Conservation (phyloP, 345 rosid genomes). For the Hibiscus tridactylites region DNA sequence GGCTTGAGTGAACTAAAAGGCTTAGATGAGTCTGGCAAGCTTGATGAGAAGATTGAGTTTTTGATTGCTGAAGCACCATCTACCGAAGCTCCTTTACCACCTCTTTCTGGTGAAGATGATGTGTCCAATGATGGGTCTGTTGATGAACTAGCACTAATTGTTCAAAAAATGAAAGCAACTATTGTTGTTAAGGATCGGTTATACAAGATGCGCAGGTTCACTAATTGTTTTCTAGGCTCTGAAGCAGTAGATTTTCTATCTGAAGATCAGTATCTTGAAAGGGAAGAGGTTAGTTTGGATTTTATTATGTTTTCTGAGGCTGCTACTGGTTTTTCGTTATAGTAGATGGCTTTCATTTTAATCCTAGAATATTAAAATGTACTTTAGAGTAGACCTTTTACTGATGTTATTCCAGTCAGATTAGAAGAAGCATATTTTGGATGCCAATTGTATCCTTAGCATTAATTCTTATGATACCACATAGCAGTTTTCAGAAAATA, state of each 20-base stretch:
- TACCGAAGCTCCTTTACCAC: slow-evolving; percentile 64
- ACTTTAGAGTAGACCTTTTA: no score
- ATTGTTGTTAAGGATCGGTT: slow-evolving; percentile 64
- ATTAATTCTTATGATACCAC: no score
- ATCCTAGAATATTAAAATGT: no score
- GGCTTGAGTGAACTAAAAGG: slow-evolving; percentile 47
- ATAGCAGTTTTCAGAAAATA: no score
- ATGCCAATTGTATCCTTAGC: no score
- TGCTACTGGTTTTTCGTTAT: not conserved
- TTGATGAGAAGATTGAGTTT: slow-evolving; percentile 59
- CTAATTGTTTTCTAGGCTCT: slow-evolving; percentile 62
- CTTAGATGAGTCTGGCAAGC: slow-evolving; percentile 57
- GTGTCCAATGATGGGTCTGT: slow-evolving; percentile 43
- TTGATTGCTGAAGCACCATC: slow-evolving; percentile 49
- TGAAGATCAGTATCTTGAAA: slow-evolving; percentile 60
- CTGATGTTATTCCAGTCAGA: no score
- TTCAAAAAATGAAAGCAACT: slow-evolving; percentile 63
- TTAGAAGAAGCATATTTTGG: no score
- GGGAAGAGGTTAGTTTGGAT: slow-evolving; percentile 49
- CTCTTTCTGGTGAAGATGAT: slow-evolving; percentile 90
- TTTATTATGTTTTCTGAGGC: not conserved
- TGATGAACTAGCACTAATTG: slow-evolving; percentile 75
- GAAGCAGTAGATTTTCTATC: slow-evolving; percentile 73
- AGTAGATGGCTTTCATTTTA: not conserved
- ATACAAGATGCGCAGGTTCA: slow-evolving; percentile 63